A percentile compares a stretch with the other conserved stretches of the same genome.
These are phyloP conservation scores for Nakaseomyces kungkrabaensis DNA, from an alignment of 1,139 yeast species.

Conservation along the genomic window DNA sequence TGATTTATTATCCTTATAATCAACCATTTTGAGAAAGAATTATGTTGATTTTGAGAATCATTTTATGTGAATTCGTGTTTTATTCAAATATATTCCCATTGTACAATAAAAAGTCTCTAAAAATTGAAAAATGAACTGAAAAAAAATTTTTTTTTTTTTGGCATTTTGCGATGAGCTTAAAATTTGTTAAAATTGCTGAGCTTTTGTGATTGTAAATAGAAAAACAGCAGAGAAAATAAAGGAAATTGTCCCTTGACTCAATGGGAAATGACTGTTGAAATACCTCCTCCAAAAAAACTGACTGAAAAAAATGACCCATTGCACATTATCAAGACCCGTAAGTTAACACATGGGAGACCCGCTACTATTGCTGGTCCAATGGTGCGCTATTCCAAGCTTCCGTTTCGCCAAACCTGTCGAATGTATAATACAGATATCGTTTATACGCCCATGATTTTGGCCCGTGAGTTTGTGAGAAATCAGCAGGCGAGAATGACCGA, in stretches of 20 bases:
- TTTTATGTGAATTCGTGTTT: no score
- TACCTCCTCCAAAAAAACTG: conserved; percentile 16
- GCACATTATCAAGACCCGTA: conserved; percentile 23
- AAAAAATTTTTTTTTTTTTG: no score
- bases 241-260: not conserved
- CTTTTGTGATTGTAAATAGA: no score
- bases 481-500: conserved; percentile 72
- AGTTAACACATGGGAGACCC: conserved; percentile 21
- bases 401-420: conserved; percentile 75
- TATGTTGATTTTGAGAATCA: no score
- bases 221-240: not conserved
- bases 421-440: conserved; percentile 72
- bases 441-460: conserved; percentile 92
- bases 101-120: no score
- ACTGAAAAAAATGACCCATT: conserved; percentile 22
- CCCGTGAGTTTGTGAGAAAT: conserved; percentile 87
- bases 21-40: no score
- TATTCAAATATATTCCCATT: no score
- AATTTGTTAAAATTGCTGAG: no score
- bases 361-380: conserved; percentile 78
- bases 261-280: not conserved
- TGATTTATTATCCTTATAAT: not conserved
- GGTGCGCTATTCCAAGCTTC: conserved; percentile 92
- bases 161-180: no score
- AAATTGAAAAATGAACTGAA: no score